These are phyloP conservation scores for Ophiocordyceps camponoti-leonardi DNA, from an alignment of 2,329 filamentous ascomycete genomes.

Conservation along the genomic window DNA sequence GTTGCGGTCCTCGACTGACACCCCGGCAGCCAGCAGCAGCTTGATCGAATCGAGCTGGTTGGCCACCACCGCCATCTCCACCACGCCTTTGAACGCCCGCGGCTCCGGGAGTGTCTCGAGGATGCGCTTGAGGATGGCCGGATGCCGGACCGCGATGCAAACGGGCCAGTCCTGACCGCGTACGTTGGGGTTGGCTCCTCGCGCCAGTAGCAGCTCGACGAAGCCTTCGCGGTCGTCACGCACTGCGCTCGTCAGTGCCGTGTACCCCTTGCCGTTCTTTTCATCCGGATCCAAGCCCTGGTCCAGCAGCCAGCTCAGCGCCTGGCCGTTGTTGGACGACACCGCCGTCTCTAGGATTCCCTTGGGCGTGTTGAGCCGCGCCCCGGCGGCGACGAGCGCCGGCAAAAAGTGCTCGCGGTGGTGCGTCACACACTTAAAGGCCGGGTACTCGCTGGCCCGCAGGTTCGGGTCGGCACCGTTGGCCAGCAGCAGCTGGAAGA, in stretches of 20 bases:
- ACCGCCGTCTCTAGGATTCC: slow-evolving; percentile 51
- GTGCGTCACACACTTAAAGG: slow-evolving; percentile 53
- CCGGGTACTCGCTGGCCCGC: slow-evolving; percentile 44
- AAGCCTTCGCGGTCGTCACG: slow-evolving; percentile 39
- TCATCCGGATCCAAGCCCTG: slow-evolving; percentile 44
- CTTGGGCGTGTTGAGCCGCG: slow-evolving; percentile 38
- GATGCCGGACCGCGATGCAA: slow-evolving; percentile 48
- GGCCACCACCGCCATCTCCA: slow-evolving; percentile 51
- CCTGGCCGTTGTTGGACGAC: slow-evolving; percentile 41
- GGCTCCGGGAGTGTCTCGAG: slow-evolving; percentile 39
- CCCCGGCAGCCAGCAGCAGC: slow-evolving; percentile 43
- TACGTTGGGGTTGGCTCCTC: slow-evolving; percentile 43
- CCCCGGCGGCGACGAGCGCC: slow-evolving; percentile 40
- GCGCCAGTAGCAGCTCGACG: slow-evolving; percentile 37
- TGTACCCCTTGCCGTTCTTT: slow-evolving; percentile 36
- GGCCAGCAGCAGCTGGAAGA: slow-evolving; percentile 39
- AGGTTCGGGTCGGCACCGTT: slow-evolving; percentile 46
- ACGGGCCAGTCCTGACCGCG: slow-evolving; percentile 55
- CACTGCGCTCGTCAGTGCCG: slow-evolving; percentile 49
- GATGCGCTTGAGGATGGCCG: slow-evolving; percentile 40
- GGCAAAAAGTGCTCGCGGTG: slow-evolving; percentile 43
- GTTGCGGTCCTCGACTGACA: slow-evolving; percentile 54
- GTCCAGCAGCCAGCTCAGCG: slow-evolving; percentile 41
- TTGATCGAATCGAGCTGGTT: slow-evolving; percentile 51
- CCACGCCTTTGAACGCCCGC: slow-evolving; percentile 45